Evolutionary conservation across 2,329 filamentous ascomycete genomes (phyloP).

Genomic region (Byssothecium circinans): DNA sequence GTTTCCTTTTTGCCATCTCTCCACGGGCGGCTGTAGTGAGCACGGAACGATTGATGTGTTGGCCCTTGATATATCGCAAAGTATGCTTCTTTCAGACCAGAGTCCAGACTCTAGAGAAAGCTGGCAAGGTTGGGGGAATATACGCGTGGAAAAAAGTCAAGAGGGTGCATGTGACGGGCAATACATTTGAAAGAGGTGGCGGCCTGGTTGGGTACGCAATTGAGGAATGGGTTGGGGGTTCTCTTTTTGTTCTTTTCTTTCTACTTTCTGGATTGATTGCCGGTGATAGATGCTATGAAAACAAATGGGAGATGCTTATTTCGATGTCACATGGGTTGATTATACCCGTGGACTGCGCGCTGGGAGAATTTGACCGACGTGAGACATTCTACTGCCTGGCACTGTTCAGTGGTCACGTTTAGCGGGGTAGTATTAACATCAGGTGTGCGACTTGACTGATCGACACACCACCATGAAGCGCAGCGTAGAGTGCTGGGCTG

Average conservation of each 20-base stretch:
- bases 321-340: too few species aligned
- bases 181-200: too few species aligned
- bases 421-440: background rate
- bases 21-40: background rate
- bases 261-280: too few species aligned
- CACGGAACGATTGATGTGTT: background rate
- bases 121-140: background rate
- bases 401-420: background rate
- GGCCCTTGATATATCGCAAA: background rate
- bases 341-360: too few species aligned
- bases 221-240: too few species aligned
- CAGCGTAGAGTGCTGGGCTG: too few species aligned
- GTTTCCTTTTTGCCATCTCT: background rate
- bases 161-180: too few species aligned
- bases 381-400: background rate
- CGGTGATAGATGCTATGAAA: too few species aligned
- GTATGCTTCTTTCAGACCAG: background rate
- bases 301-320: too few species aligned
- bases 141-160: background rate
- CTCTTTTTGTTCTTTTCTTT: too few species aligned
- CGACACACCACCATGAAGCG: background rate
- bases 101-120: background rate
- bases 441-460: conserved; percentile 2
- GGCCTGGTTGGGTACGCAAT: too few species aligned
- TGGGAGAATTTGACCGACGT: too few species aligned